Conservation (phyloP, 2,329 filamentous ascomycete genomes). For the Claviceps humidiphila region DNA sequence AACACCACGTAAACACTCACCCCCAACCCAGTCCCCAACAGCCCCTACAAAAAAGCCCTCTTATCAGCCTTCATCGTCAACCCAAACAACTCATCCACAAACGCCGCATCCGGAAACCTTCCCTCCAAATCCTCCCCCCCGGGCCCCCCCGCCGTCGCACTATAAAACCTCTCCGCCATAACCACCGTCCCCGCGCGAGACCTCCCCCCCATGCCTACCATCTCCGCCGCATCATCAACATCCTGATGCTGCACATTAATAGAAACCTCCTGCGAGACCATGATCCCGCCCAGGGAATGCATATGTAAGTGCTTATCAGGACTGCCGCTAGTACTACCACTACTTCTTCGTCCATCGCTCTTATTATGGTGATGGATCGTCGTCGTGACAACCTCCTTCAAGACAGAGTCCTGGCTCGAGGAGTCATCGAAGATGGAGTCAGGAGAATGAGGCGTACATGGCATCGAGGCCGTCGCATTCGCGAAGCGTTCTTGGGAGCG, state of each 20-base stretch:
- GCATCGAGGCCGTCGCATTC: too few relatives aligned
- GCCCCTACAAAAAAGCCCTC: neutral
- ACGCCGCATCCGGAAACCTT: slow-evolving; percentile 5
- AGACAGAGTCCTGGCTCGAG: slow-evolving; percentile 8
- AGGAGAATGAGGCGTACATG: too few relatives aligned
- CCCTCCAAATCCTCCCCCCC: neutral
- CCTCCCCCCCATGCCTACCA: too few relatives aligned
- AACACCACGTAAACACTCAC: too few relatives aligned
- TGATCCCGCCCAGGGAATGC: slow-evolving; percentile 38
- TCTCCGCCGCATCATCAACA: too few relatives aligned
- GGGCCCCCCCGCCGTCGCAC: too few relatives aligned
- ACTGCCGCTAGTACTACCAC: slow-evolving; percentile 3
- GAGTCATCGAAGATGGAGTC: neutral
- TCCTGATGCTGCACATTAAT: slow-evolving; percentile 28
- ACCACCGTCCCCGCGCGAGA: too few relatives aligned
- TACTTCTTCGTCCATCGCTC: slow-evolving; percentile 1
- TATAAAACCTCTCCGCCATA: too few relatives aligned
- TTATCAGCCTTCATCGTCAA: slow-evolving; percentile 9
- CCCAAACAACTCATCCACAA: slow-evolving; percentile 11
- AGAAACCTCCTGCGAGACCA: slow-evolving; percentile 48
- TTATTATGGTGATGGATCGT: neutral
- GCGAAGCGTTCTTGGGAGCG: too few relatives aligned
- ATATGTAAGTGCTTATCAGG: slow-evolving; percentile 3
- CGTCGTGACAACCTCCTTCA: slow-evolving; percentile 8
- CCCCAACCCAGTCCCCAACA: neutral